Percentiles rank a stretch among this genome's conserved stretches.
Conservation (phyloP, 352 stramenopile genomes). For the Peronospora belbahrii region DNA sequence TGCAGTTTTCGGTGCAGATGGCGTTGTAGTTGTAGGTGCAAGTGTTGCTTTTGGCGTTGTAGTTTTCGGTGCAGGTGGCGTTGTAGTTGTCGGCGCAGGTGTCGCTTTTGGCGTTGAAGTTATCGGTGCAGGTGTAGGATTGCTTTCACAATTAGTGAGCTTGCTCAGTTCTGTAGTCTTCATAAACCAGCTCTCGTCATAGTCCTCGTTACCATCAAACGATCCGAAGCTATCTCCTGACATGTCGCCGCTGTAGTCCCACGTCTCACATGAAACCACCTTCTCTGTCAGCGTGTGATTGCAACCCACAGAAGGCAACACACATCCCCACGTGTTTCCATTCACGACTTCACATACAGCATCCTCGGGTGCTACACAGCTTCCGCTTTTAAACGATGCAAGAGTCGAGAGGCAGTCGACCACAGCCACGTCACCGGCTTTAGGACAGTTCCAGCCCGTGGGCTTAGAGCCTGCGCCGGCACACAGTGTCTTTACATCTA, state of each 20-base stretch:
- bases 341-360: conserved; percentile 29
- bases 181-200: conserved; percentile 28
- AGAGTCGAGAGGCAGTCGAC: conserved; percentile 32
- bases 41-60: conserved; percentile 9
- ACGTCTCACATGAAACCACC: conserved; percentile 17
- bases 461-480: conserved; percentile 22
- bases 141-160: conserved; percentile 20
- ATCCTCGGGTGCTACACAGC: conserved; percentile 32
- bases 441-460: conserved; percentile 26
- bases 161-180: conserved; percentile 20
- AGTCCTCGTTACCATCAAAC: conserved; percentile 19
- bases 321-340: conserved; percentile 34
- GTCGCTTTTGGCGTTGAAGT: conserved; percentile 11
- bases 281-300: background rate
- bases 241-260: conserved; percentile 26
- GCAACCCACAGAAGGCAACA: conserved; percentile 35
- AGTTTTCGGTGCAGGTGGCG: conserved; percentile 20
- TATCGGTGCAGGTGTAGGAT: conserved; percentile 23
- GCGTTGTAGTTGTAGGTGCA: conserved; percentile 15
- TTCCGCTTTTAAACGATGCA: conserved; percentile 16
- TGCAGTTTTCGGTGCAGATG: conserved; percentile 16
- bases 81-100: conserved; percentile 15
- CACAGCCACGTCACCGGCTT: conserved; percentile 26
- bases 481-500: conserved; percentile 18
- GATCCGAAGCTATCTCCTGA: conserved; percentile 12